Percentiles rank a stretch among this genome's conserved stretches.
Conservation (phyloP, 371 early-diverging fungal genomes). For the Mucor plumbeus region DNA sequence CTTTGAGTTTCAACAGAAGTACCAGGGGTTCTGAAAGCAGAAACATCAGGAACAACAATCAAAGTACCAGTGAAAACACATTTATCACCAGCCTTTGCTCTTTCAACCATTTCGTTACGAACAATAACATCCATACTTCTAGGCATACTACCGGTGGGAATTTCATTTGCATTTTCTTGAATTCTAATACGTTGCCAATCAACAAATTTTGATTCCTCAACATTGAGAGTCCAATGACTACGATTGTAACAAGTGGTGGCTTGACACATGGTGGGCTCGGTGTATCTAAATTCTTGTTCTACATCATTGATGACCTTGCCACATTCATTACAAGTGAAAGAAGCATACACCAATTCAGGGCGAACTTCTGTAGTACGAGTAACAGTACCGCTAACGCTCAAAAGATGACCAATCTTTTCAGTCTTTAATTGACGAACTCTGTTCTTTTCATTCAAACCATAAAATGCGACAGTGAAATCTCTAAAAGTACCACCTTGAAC, state of each 20-base stretch:
- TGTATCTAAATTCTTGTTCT: conserved; percentile 97
- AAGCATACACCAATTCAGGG: conserved; percentile 94
- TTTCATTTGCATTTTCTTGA: conserved; percentile 98
- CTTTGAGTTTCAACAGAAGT: conserved; percentile 68
- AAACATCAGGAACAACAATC: conserved; percentile 95
- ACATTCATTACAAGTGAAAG: conserved; percentile 95
- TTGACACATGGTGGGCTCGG: conserved; percentile 96
- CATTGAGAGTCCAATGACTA: conserved; percentile 79
- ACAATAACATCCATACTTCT: conserved; percentile 97
- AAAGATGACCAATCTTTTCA: conserved; percentile 86
- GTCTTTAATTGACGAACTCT: conserved; percentile 91
- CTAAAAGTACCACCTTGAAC: conserved; percentile 42
- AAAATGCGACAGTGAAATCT: conserved; percentile 81
- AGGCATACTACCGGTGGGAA: conserved; percentile 98
- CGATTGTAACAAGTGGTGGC: conserved; percentile 91
- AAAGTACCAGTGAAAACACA: conserved; percentile 93
- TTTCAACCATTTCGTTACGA: conserved; percentile 95
- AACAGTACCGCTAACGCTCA: conserved; percentile 94
- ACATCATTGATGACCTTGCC: conserved; percentile 82
- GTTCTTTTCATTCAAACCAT: conserved; percentile 65
- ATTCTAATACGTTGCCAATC: conserved; percentile 99
- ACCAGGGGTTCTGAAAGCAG: conserved; percentile 79
- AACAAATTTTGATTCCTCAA: conserved; percentile 90
- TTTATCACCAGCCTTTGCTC: conserved; percentile 98
- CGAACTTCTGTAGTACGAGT: conserved; percentile 98